Evolutionary conservation across 139 green algal species (phyloP), one percentile per base, ranked within the genome.

Genomic region (Deuterostichococcus epilithicus): DNA sequence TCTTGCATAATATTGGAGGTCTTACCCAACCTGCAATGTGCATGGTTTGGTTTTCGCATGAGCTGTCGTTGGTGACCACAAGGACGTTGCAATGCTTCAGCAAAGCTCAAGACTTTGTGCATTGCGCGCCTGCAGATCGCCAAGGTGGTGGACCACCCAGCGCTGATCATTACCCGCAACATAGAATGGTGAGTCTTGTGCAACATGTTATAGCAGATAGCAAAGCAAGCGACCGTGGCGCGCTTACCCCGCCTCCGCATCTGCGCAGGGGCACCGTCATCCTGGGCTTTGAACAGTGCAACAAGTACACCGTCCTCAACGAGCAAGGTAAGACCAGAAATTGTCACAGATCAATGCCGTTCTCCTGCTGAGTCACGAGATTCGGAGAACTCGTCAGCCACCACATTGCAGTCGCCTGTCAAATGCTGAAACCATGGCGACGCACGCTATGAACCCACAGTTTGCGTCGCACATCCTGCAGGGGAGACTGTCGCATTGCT

Each of bases 211-310:
- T 73, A n/a, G 68, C 34, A 34, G 34, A 25, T 32, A 10, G 22
- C 15, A 44, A 20, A 36, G 30, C 30, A 13, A 71, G 30, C 66
- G 13, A 18, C 30, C 66, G 30, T 74, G 15, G 37, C 69, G 69
- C 69, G n/a, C 42, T 52, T 52, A 52, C 42, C 13, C 10, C 10
- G 8, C 10, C 42, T 52, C 18, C 28, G 52, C 8, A n/a, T 33
- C 25, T 38, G 5, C 73, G 47, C 85, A 94, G 89, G 92, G 91
- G 89, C 35, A 95, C 87, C 0, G 89, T 97, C 30, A 87, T 97
- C 32, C 86, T 97, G 39, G 93, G 93, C 0, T 97, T 92, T 76
- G 93, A 97, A 84, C 92, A 97, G 59, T 87, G 85, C 36, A 92
- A 91, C 74, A 86, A 86, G 72, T 95, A 97, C 81, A 90, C 83